A percentile compares a stretch with the other conserved stretches of the same genome.
These are phyloP conservation scores for Cryoendolithus antarcticus DNA, from an alignment of 2,329 filamentous ascomycete genomes.

Conservation along the genomic window DNA sequence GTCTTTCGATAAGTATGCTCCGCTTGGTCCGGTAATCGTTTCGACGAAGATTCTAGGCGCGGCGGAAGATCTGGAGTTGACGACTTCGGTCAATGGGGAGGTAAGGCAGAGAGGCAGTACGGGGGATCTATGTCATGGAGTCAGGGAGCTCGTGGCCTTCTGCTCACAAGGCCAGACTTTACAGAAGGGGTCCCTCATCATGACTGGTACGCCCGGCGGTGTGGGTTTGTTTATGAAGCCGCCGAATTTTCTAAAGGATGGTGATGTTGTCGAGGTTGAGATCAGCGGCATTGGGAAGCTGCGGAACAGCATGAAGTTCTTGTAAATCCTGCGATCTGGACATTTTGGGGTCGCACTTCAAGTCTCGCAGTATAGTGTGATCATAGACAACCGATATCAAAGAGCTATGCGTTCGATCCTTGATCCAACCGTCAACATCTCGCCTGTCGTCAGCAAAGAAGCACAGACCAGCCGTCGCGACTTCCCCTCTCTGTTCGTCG, in stretches of 20 bases:
- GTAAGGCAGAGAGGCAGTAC: constrained; percentile 33
- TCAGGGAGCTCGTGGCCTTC: constrained; percentile 21
- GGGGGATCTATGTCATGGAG: constrained; percentile 36
- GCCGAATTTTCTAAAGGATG: constrained; percentile 10
- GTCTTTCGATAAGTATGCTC: constrained; percentile 45
- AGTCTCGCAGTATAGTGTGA: too few species aligned
- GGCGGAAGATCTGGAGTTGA: constrained; percentile 29
- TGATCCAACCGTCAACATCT: too few species aligned
- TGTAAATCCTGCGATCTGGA: too few species aligned
- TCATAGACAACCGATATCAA: too few species aligned
- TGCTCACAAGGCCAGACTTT: constrained; percentile 28
- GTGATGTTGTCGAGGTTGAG: constrained; percentile 22
- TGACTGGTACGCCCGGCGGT: constrained; percentile 34
- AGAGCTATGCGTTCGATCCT: too few species aligned
- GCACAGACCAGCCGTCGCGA: too few species aligned
- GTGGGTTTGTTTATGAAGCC: constrained; percentile 22
- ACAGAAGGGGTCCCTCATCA: constrained; percentile 33
- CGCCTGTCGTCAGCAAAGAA: too few species aligned
- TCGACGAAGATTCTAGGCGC: constrained; percentile 28
- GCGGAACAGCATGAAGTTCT: constrained; percentile 18
- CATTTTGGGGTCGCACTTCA: too few species aligned
- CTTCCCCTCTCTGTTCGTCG: too few species aligned
- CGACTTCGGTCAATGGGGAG: constrained; percentile 37
- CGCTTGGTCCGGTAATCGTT: constrained; percentile 40
- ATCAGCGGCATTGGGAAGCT: constrained; percentile 32